phyloP scores from a whole-genome alignment of 345 rosid genomes.

The Citrus mangshanensis region DNA sequence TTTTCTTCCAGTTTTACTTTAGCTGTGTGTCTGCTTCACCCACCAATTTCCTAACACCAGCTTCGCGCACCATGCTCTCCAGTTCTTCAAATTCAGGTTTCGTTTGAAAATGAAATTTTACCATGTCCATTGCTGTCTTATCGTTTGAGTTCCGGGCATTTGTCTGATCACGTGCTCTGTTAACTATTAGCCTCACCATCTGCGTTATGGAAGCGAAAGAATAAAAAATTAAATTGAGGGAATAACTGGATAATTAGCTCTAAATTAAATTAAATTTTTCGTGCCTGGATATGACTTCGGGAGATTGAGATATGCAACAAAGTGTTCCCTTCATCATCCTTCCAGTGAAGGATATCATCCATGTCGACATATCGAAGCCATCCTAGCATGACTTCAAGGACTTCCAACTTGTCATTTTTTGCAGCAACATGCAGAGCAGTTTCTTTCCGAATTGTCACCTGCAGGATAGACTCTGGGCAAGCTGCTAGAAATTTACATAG shows the following conservation, averaged over 20 bases:
- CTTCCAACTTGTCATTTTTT: background rate
- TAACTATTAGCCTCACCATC: constrained; percentile 18
- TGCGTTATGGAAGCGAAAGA: background rate
- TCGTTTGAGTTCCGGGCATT: constrained; percentile 16
- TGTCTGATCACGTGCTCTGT: background rate
- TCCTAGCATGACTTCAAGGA: background rate
- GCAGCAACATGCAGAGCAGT: background rate
- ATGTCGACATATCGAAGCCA: background rate
- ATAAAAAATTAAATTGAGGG: background rate
- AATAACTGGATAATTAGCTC: too few species aligned
- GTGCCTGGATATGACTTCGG: constrained; percentile 17
- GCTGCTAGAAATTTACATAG: too few species aligned
- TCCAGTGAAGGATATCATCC: background rate
- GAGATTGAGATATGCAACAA: constrained; percentile 25
- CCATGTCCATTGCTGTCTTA: constrained; percentile 21
- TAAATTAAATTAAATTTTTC: background rate
- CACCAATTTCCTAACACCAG: too few species aligned
- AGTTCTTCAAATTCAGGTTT: constrained; percentile 4
- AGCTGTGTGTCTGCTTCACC: too few species aligned
- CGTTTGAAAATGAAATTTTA: background rate
- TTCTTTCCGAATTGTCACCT: background rate
- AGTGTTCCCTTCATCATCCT: background rate
- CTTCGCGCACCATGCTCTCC: background rate
- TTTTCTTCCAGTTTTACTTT: too few species aligned
- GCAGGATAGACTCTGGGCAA: too few species aligned